Evolutionary conservation across 805 yeast species (phyloP).

Genomic region (Hanseniaspora mollemarum): DNA sequence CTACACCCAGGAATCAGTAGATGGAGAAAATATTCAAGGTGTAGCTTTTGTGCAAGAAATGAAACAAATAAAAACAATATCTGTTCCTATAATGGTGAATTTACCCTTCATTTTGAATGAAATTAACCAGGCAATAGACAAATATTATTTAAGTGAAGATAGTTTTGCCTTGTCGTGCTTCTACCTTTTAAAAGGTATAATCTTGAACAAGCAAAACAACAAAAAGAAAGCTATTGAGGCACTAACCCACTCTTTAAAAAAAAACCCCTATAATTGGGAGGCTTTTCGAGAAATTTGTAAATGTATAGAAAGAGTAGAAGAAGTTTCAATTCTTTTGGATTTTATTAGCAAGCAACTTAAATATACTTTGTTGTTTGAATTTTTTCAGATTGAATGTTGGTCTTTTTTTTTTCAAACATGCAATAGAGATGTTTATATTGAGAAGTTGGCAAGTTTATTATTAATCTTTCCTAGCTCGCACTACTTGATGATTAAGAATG

Average conservation of each 20-base stretch:
- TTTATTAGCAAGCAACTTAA: slow-evolving; percentile 28
- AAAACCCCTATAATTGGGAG: slow-evolving; percentile 84
- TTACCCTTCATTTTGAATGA: slow-evolving; percentile 35
- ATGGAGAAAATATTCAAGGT: not conserved
- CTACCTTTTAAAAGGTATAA: slow-evolving; percentile 60
- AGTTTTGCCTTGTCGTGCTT: slow-evolving; percentile 39
- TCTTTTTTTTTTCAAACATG: slow-evolving; percentile 69
- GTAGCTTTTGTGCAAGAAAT: not conserved
- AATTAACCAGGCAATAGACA: slow-evolving; percentile 24
- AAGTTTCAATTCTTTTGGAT: slow-evolving; percentile 38
- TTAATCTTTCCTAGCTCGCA: slow-evolving; percentile 59
- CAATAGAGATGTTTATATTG: slow-evolving; percentile 37
- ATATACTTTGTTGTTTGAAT: slow-evolving; percentile 33
- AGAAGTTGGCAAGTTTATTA: slow-evolving; percentile 40
- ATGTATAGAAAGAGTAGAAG: slow-evolving; percentile 50
- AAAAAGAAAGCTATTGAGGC: slow-evolving; percentile 47
- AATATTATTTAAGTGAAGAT: slow-evolving; percentile 1
- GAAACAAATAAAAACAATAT: not conserved
- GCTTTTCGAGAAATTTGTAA: slow-evolving; percentile 75
- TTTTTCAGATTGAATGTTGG: slow-evolving; percentile 54
- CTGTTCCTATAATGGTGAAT: slow-evolving; percentile 21
- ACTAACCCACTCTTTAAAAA: slow-evolving; percentile 48
- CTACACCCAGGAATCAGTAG: not conserved
- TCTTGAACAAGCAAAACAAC: slow-evolving; percentile 48
- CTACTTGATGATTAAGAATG: slow-evolving; percentile 69